Evolutionary conservation across 495 filamentous ascomycete genomes (phyloP).

Genomic region (Talaromyces nanjingensis): DNA sequence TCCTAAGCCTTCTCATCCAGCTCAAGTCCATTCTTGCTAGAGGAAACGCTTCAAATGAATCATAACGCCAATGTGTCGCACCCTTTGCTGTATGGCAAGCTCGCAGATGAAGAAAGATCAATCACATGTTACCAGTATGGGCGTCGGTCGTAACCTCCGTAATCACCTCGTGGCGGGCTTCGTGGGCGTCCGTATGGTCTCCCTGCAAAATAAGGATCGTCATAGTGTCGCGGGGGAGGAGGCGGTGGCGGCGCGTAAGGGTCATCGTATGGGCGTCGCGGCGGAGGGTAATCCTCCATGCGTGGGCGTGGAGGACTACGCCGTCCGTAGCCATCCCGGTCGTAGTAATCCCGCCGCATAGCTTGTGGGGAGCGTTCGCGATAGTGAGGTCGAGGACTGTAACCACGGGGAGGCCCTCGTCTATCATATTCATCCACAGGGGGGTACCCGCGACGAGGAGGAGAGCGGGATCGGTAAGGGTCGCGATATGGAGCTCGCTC

Average conservation of each 20-base stretch:
- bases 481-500: constrained; percentile 60
- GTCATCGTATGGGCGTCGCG: constrained; percentile 47
- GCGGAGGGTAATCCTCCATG: constrained; percentile 66
- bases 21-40: not conserved
- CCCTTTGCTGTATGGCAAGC: not conserved
- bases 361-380: constrained; percentile 73
- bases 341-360: constrained; percentile 78
- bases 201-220: constrained; percentile 38
- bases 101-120: not conserved
- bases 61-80: not conserved
- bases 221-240: constrained; percentile 38
- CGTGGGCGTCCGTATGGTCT: constrained; percentile 40
- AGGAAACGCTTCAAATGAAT: not conserved
- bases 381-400: constrained; percentile 78
- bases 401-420: constrained; percentile 70
- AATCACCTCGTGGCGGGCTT: constrained; percentile 35
- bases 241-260: constrained; percentile 38
- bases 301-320: constrained; percentile 62
- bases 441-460: constrained; percentile 61
- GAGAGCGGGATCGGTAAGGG: constrained; percentile 70
- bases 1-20: not conserved
- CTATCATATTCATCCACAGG: constrained; percentile 69
- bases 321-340: constrained; percentile 64
- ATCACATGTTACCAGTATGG: constrained; percentile 35
- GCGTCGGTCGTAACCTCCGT: constrained; percentile 38